These are phyloP conservation scores for Candida glaebosa DNA, from an alignment of 805 yeast genomes.

Conservation along the genomic window DNA sequence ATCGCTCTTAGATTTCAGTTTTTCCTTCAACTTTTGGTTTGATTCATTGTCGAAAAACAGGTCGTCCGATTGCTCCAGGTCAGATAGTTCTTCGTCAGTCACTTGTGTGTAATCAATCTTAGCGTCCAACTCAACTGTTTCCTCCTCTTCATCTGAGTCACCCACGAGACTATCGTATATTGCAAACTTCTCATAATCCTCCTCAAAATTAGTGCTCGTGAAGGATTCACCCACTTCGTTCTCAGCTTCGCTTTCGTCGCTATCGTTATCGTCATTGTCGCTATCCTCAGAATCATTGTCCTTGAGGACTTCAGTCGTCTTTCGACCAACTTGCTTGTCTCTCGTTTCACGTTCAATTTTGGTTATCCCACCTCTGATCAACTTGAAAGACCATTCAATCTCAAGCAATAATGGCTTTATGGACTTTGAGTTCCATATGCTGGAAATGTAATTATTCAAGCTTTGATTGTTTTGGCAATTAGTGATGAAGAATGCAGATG, in stretches of 20 bases:
- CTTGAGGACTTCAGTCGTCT: no score
- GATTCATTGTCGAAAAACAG: constrained; percentile 20
- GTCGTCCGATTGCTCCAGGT: constrained; percentile 22
- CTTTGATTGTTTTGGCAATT: constrained; percentile 38
- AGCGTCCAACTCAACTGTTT: constrained; percentile 28
- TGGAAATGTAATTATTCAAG: constrained; percentile 46
- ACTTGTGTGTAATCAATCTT: constrained; percentile 51
- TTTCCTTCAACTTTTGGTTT: constrained; percentile 12
- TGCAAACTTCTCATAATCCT: constrained; percentile 29
- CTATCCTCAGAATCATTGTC: constrained; percentile 18
- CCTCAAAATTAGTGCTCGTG: constrained; percentile 14
- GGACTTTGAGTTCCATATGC: constrained; percentile 41
- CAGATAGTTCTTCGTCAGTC: constrained; percentile 63
- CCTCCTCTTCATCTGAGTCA: constrained; percentile 39
- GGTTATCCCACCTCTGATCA: constrained; percentile 45
- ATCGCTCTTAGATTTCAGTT: constrained; percentile 19
- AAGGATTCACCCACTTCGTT: constrained; percentile 9
- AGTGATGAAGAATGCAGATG: constrained; percentile 43
- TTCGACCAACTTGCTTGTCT: constrained; percentile 20
- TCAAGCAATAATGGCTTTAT: constrained; percentile 33
- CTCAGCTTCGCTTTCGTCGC: constrained; percentile 9
- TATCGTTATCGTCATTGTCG: constrained; percentile 12
- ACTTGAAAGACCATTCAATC: constrained; percentile 43
- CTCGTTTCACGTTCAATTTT: constrained; percentile 32
- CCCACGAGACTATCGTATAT: constrained; percentile 39